Evolutionary conservation across 2,329 filamentous ascomycete species (phyloP), one percentile per base, ranked within the genome.

Genomic region (Aspergillus fischeri): DNA sequence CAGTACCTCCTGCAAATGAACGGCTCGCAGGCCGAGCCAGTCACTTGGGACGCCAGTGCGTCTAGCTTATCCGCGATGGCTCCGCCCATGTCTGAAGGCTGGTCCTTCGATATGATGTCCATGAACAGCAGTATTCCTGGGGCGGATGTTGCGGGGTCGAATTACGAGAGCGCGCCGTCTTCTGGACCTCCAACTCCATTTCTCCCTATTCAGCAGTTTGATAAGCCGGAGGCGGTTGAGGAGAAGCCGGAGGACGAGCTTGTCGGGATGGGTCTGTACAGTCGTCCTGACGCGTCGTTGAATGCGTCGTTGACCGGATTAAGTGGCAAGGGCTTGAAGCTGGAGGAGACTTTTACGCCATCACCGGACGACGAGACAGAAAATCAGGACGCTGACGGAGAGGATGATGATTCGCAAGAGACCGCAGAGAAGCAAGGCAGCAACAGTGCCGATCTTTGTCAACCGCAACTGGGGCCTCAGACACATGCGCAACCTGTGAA

Each of bases 181-280:
- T 70, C 70, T 32, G 70, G 69, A 3, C 71, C 73, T 10, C 67
- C 73, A 1, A 76, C 74, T 1, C 74, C 75, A 7, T 68, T 75
- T 38, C 66, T 74, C 17, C 70, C 73, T n/a, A 70, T 70, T 38
- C 72, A 73, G 52, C 66, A 70, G 25, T 67, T 69, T n/a, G 65
- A 69, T 1, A 56, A 66, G 32, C 32, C 32, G 32, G 32, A 24
- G 62, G 57, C 82, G 32, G 80, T 84, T 42, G 78, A 83, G 50
- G 84, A 85, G 28, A 70, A 80, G 27, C 78, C 82, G 14, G 87
- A 85, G 41, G 89, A 92, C 66, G 87, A 91, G 58, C 80, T 93
- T 1, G 81, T 92, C n/a, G 90, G 90, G 21, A 87, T 94, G 83
- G 90, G 90, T 0, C 81, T 94, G 0, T 94, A 94, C 71, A 90